Evolutionary conservation across 2,329 filamentous ascomycete genomes (phyloP), one percentile per base, ranked within the genome.

Genomic region (Cercospora sojina): DNA sequence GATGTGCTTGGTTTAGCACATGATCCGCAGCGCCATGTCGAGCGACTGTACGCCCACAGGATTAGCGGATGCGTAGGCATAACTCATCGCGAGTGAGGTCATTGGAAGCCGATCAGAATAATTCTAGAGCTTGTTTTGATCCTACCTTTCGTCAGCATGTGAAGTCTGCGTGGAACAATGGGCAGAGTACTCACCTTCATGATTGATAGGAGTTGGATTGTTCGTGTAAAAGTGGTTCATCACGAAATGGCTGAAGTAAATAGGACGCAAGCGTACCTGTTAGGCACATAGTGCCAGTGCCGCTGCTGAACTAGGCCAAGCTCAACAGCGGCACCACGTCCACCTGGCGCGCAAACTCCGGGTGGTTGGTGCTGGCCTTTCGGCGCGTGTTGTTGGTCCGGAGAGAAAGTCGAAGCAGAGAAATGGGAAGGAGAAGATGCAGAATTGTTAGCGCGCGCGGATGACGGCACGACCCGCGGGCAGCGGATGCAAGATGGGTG

Each of bases 191-290:
- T 62, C 53, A 84, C 84, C 84, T 82, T 83, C 84, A 86, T 75
- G 79, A 78, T 72, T 75, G 80, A 79, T 86, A 83, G 84, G 85
- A 82, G 78, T 85, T 86, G 84, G 84, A 86, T 86, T 86, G 83
- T 85, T 84, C 79, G 74, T 80, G 74, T 71, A 57, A 60, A 64
- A 64, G 53, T 72, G 75, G 68, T 69, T 67, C 71, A 74, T 74
- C 73, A 65, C 72, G 72, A 66, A 55, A 32, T 25, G 32, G 41
- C 53, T 29, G 23, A 25, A 55, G 51, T 29, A 55, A 27, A 25
- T 31, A 12, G 51, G 51, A 29, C 25, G 31, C 4, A 18, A 31
- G n/a, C 51, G n/a, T 55, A 55, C 51, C 51, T 29, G 27, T 27
- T 8, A 12, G 23, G 23, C 23, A 47, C 41, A 55, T 3, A 2